Percentiles rank a stretch among this genome's conserved stretches.
Evolutionary conservation across 768 basidiomycete species (phyloP).

Genomic region (Suillus subluteus): DNA sequence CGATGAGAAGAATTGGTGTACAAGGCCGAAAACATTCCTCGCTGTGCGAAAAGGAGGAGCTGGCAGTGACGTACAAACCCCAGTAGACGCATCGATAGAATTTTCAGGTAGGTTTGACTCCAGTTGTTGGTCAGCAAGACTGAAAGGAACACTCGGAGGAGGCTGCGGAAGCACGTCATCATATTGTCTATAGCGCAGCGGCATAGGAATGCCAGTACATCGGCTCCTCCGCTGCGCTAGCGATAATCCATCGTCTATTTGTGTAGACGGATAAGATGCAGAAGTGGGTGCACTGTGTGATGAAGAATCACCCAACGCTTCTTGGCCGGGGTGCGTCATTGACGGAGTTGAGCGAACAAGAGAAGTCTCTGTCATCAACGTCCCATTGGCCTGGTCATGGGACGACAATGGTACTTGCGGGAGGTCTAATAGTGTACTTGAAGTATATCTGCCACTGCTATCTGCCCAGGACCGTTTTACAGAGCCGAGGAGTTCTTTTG

Average conservation of each 20-base stretch:
- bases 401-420: not conserved
- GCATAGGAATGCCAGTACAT: not conserved
- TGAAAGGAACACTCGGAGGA: not conserved
- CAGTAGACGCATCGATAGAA: not conserved
- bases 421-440: not conserved
- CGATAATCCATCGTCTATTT: not conserved
- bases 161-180: constrained; percentile 4
- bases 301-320: not conserved
- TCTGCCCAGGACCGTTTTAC: not conserved
- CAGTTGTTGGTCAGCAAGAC: too few species aligned
- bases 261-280: not conserved
- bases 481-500: not conserved
- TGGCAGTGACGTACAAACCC: not conserved
- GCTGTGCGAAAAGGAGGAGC: not conserved
- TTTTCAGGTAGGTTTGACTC: not conserved
- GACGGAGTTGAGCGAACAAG: too few species aligned
- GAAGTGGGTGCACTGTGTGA: not conserved
- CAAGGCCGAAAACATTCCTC: constrained; percentile 10
- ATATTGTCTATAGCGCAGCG: not conserved
- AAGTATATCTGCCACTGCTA: not conserved
- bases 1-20: not conserved
- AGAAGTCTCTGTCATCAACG: too few species aligned
- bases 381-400: too few species aligned
- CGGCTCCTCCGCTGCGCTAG: not conserved
- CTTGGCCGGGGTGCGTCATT: too few species aligned